These are phyloP conservation scores for Psilocybe cyanescens DNA, from an alignment of 768 basidiomycete species.

Conservation along the genomic window DNA sequence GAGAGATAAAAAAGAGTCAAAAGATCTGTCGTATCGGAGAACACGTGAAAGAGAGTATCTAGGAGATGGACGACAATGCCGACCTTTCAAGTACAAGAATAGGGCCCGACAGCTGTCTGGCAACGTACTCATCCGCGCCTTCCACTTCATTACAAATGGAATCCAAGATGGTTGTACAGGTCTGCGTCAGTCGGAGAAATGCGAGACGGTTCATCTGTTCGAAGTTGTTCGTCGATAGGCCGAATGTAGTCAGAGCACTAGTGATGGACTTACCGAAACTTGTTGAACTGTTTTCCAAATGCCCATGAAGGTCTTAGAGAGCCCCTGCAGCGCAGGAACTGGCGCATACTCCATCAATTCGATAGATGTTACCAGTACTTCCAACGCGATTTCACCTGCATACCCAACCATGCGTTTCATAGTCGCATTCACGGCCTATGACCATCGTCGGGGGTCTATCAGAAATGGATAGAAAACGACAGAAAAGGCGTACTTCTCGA, in stretches of 20 bases:
- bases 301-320: conserved; percentile 47
- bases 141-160: conserved; percentile 57
- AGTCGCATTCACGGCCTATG: conserved; percentile 32
- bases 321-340: conserved; percentile 50
- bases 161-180: conserved; percentile 61
- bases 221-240: background rate
- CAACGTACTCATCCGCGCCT: conserved; percentile 45
- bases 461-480: background rate
- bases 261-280: conserved; percentile 52
- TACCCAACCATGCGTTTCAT: conserved; percentile 37
- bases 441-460: background rate
- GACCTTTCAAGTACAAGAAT: conserved; percentile 49
- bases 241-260: conserved; percentile 1
- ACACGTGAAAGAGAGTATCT: background rate
- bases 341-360: conserved; percentile 50
- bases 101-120: conserved; percentile 48
- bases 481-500: conserved; percentile 28
- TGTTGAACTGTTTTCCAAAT: conserved; percentile 63
- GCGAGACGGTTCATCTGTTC: conserved; percentile 60
- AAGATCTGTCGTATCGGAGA: conserved; percentile 10
- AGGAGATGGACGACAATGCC: conserved; percentile 5
- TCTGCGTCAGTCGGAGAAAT: conserved; percentile 64
- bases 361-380: conserved; percentile 36
- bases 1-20: conserved; percentile 34
- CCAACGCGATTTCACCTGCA: conserved; percentile 36